phyloP scores from a whole-genome alignment of 2,329 filamentous ascomycete species.

The Coniochaeta prunicola region DNA sequence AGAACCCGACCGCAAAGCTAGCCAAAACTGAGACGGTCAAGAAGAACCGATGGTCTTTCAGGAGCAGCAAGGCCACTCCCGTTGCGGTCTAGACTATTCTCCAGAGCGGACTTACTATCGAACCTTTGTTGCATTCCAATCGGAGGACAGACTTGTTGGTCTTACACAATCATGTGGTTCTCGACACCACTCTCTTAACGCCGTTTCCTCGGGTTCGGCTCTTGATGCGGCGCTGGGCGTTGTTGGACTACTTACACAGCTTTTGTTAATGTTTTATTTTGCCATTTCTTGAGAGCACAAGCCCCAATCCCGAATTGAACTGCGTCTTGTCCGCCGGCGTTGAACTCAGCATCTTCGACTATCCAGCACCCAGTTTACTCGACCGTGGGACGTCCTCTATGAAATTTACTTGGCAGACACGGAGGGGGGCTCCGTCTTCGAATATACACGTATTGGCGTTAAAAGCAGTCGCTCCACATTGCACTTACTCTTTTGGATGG shows the following conservation, averaged over 20 bases:
- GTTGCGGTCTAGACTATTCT: not conserved
- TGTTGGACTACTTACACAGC: not conserved
- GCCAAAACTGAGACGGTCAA: not conserved
- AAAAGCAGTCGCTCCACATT: not conserved
- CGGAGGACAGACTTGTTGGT: not conserved
- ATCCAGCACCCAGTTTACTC: not conserved
- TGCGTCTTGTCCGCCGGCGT: not conserved
- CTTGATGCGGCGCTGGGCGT: constrained; percentile 1
- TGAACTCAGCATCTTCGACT: not conserved
- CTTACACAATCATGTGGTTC: not conserved
- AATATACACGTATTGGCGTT: not conserved
- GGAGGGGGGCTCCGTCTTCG: not conserved
- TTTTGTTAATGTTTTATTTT: not conserved
- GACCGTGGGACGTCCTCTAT: not conserved
- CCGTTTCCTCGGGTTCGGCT: not conserved
- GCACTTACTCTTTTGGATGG: not conserved
- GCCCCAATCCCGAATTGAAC: not conserved
- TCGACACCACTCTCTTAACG: not conserved
- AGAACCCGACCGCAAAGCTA: constrained; percentile 14
- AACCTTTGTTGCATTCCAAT: not conserved
- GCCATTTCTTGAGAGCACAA: not conserved
- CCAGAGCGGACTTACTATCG: not conserved
- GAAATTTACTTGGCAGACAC: not conserved
- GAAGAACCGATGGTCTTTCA: constrained; percentile 21
- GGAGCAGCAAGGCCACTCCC: constrained; percentile 9